phyloP scores from a whole-genome alignment of 208 protist species.

The Tetramitus jugosus region DNA sequence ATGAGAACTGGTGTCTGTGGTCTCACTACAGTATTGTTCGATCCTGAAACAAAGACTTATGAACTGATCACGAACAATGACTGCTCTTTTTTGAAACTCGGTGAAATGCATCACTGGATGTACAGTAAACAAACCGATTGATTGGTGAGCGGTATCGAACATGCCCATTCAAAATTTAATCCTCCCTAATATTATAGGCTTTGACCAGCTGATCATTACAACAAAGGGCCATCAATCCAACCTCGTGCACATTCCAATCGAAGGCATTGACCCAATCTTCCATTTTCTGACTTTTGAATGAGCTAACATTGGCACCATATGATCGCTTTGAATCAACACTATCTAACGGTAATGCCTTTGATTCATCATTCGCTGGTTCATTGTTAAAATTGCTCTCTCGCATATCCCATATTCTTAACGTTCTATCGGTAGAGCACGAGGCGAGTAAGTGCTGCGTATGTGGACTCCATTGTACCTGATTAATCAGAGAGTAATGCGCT shows the following conservation, averaged over 20 bases:
- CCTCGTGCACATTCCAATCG: slow-evolving; percentile 19
- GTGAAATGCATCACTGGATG: no score
- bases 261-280: slow-evolving; percentile 14
- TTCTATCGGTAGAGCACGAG: not conserved
- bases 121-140: no score
- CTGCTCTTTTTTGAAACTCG: no score
- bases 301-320: not conserved
- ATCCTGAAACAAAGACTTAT: no score
- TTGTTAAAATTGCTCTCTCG: not conserved
- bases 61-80: no score
- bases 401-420: slow-evolving; percentile 24
- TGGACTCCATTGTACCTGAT: not conserved
- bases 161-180: slow-evolving; percentile 15
- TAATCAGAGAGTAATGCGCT: slow-evolving; percentile 1
- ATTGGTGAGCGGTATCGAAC: no score
- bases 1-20: no score
- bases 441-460: slow-evolving; percentile 10
- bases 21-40: no score
- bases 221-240: slow-evolving; percentile 16
- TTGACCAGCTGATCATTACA: slow-evolving; percentile 17
- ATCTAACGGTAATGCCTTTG: not conserved
- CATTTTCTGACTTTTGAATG: slow-evolving; percentile 16
- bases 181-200: slow-evolving; percentile 12
- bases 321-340: not conserved
- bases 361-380: not conserved